phyloP scores from a whole-genome alignment of 73 alveolate genomes.

The Blepharisma japonicum region DNA sequence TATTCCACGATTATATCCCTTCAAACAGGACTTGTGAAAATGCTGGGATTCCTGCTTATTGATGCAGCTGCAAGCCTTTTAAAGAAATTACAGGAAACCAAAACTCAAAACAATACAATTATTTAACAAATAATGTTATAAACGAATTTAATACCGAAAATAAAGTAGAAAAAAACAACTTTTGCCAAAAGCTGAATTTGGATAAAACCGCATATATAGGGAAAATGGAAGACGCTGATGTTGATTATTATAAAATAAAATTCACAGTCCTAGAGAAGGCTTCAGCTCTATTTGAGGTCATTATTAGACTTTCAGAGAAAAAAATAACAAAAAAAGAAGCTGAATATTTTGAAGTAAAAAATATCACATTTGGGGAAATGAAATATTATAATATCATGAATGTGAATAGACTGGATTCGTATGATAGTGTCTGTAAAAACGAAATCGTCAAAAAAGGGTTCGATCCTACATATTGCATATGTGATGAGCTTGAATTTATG shows the following conservation, averaged over 20 bases:
- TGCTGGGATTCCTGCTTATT: constrained; percentile 26
- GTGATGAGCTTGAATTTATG: neutral
- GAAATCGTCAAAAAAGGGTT: neutral
- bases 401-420: constrained; percentile 11
- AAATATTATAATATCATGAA: neutral
- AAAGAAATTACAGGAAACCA: neutral
- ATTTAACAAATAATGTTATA: neutral
- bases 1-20: neutral
- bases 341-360: neutral
- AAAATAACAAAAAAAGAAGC: neutral
- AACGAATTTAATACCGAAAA: neutral
- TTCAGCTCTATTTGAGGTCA: constrained; percentile 4
- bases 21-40: constrained; percentile 21
- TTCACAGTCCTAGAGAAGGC: neutral
- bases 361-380: neutral
- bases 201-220: neutral
- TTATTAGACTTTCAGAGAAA: neutral
- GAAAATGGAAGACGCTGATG: neutral
- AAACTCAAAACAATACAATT: neutral
- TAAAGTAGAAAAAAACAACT: neutral
- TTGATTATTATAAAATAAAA: neutral
- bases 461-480: constrained; percentile 22
- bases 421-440: constrained; percentile 29
- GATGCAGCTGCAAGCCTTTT: constrained; percentile 17
- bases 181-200: neutral